Evolutionary conservation across 2,329 filamentous ascomycete species (phyloP).

Genomic region (Calonectria pauciramosa): DNA sequence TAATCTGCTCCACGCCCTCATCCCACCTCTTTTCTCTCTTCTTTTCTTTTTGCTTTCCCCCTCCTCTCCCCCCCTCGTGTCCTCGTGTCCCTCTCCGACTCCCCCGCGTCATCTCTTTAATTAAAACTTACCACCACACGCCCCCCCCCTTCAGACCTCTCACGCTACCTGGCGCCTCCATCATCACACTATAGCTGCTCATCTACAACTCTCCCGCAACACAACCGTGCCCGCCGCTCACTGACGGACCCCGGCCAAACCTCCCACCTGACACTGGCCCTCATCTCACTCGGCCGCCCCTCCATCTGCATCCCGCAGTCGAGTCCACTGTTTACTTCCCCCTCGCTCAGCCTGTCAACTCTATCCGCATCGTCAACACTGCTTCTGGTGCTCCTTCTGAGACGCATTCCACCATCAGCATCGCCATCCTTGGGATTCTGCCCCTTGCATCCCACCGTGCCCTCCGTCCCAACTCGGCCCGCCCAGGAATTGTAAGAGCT

Average conservation of each 20-base stretch:
- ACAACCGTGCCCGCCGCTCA: constrained; percentile 29
- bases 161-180: constrained; percentile 44
- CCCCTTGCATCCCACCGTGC: constrained; percentile 22
- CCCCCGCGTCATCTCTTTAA: constrained; percentile 38
- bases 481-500: neutral
- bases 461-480: constrained; percentile 3
- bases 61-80: neutral
- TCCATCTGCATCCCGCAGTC: constrained; percentile 42
- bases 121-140: constrained; percentile 42
- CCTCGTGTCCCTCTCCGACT: constrained; percentile 28
- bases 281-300: constrained; percentile 40
- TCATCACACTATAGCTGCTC: constrained; percentile 41
- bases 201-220: constrained; percentile 37
- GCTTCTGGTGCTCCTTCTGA: constrained; percentile 25
- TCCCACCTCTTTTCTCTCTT: neutral
- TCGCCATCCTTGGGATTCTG: constrained; percentile 4
- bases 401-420: constrained; percentile 37
- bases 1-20: neutral
- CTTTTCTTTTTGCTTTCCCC: constrained; percentile 7
- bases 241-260: constrained; percentile 37
- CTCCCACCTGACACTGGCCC: constrained; percentile 43
- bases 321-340: constrained; percentile 17
- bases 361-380: constrained; percentile 33
- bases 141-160: constrained; percentile 36
- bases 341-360: constrained; percentile 32